Base-by-base conservation (phyloP, 805 yeast species). In the Yamadazyma tumulicola region DNA sequence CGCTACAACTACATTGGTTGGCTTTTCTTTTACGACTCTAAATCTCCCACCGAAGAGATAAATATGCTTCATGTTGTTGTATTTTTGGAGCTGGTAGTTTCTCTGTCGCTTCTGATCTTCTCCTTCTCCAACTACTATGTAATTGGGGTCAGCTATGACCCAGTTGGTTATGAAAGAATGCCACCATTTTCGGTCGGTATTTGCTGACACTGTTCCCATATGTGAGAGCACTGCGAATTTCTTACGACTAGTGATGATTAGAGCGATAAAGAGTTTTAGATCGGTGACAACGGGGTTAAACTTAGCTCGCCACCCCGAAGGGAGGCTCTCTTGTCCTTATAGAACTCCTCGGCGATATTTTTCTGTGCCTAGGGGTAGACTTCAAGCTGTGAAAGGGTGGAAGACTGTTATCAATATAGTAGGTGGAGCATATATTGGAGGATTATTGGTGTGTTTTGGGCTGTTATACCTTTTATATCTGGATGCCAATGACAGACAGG, bases 11-110 rank as follows among this genome's bases (percentile, higher is more conserved):
- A 73, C 19, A 8, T 66, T 66, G 11, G 67, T 45, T 1, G 77
- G 79, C 17, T 55, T 52, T 20, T 52, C 48, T 37, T 61, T 67
- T 7, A 69, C 50, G 0, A 72, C 59, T 20, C 80, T 59, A 10
- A 79, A 48, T 26, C 87, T 54, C 0, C 94, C 95, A 10, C 93
- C 93, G 31, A 77, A 55, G 4, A 81, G 57, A 52, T 73, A 84
- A 2, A 75, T 42, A 37, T 68, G 66, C 37, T 64, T 69, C 39
- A 39, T 37, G 19, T 46, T 39, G 5, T 49, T 48, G 12, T 61
- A 60, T 7, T 52, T 43, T 51, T 68, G 69, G 1, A 55, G 59
- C 47, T 72, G 67, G 50, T 74, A 77, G 53, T 75, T 54, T 25
- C 36, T 31, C 21, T 37, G 34, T 8, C 13, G 27, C 1, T 17